Conservation (phyloP, 768 basidiomycete species). For the Mrakia frigida region DNA sequence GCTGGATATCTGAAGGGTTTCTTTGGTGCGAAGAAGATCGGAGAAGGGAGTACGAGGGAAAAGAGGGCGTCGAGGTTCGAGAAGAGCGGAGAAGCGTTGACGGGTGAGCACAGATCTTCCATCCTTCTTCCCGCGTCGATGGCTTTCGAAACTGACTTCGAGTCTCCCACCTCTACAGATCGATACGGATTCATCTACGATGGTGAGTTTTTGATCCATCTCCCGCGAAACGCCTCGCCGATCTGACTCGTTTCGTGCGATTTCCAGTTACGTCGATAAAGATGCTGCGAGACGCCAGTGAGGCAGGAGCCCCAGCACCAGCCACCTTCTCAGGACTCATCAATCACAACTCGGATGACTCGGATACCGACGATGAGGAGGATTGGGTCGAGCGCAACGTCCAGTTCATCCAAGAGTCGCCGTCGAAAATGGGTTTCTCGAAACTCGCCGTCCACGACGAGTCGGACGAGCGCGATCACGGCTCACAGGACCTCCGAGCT, state of each 20-base stretch:
- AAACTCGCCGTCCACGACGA: neutral
- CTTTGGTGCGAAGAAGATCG: neutral
- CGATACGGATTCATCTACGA: constrained; percentile 32
- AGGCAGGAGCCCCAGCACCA: constrained; percentile 25
- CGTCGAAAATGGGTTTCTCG: neutral
- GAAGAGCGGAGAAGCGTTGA: constrained; percentile 13
- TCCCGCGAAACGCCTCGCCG: neutral
- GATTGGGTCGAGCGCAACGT: constrained; percentile 29
- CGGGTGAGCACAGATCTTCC: neutral
- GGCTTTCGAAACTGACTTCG: neutral
- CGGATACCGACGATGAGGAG: constrained; percentile 20
- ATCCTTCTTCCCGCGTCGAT: neutral
- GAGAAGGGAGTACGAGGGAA: constrained; percentile 1
- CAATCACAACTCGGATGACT: neutral
- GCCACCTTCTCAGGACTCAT: constrained; percentile 23
- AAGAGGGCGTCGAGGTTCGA: constrained; percentile 21
- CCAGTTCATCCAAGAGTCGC: constrained; percentile 11
- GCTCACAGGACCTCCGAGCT: neutral
- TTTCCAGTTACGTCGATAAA: constrained; percentile 1
- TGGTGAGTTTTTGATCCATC: neutral
- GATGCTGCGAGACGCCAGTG: constrained; percentile 29
- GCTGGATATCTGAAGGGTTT: neutral
- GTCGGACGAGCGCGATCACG: neutral
- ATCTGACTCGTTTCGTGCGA: constrained; percentile 3
- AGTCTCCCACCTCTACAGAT: neutral